Evolutionary conservation across 73 alveolate genomes (phyloP), one percentile per base, ranked within the genome.

Genomic region (Paramecium sexaurelia): DNA sequence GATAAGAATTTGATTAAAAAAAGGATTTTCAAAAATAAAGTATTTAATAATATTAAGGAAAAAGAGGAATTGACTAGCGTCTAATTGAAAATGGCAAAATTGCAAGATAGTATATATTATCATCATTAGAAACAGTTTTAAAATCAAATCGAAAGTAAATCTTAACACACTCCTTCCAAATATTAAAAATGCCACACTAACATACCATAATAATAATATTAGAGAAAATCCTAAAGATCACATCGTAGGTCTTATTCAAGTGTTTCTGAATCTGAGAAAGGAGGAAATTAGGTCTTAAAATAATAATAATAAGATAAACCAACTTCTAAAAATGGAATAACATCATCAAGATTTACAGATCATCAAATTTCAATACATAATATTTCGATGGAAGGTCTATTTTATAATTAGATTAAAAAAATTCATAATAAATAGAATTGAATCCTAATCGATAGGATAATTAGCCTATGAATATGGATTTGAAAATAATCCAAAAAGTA

Each of bases 321-420:
- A 32, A 27, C 56, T 17, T 41, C 36, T 15, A 26, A 75, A 20
- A 36, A 75, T 75, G 89, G 71, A 7, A 41, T 75, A 6, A 6
- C 66, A 17, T 75, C 89, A 13, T 75, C 89, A 0, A 75, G 37
- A 75, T 75, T 75, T 75, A 75, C 89, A 13, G 89, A 24, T 56
- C 55, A 7, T 1, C 40, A 19, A 43, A 43, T 22, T 78, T 15
- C 20, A 78, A 78, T 78, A 39, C 68, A 0, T 33, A 78, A 78
- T 78, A 78, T 78, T 78, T 10, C 22, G 75, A 78, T 78, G 90
- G 51, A 22, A 41, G 73, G 68, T 1, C 26, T 0, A 78, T 41
- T 7, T 29, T 45, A 29, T 32, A 2, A 73, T 26, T 78, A 20
- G 75, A 78, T 41, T 43, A 10, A 43, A 22, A 19, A 45, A 43